Conservation (phyloP, 2,329 filamentous ascomycete species). For the Diaporthe eres region DNA sequence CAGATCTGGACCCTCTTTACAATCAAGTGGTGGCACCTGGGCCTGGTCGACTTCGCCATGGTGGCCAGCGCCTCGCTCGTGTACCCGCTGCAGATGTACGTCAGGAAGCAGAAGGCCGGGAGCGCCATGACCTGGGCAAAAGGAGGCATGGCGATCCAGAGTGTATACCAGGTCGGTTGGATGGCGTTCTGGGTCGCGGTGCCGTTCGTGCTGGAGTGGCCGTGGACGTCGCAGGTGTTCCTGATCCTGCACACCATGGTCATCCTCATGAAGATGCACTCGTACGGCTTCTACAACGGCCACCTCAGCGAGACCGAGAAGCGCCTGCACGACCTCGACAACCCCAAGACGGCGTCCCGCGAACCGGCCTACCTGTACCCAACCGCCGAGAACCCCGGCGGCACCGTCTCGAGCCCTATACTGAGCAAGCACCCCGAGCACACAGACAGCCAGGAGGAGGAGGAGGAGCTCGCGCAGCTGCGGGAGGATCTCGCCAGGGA, state of each 20-base stretch:
- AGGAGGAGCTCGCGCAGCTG: slow-evolving; percentile 74
- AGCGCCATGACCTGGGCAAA: slow-evolving; percentile 78
- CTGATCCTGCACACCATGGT: slow-evolving; percentile 91
- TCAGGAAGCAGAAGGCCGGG: slow-evolving; percentile 66
- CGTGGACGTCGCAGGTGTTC: slow-evolving; percentile 98
- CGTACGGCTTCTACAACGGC: slow-evolving; percentile 97
- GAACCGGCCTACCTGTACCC: slow-evolving; percentile 84
- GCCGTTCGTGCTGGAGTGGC: slow-evolving; percentile 90
- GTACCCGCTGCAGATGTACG: slow-evolving; percentile 80
- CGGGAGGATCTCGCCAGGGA: slow-evolving; percentile 91
- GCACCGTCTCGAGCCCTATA: slow-evolving; percentile 52
- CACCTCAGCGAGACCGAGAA: slow-evolving; percentile 91
- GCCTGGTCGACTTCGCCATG: slow-evolving; percentile 87
- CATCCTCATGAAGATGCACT: slow-evolving; percentile 99
- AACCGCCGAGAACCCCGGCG: slow-evolving; percentile 68
- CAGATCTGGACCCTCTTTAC: slow-evolving; percentile 92
- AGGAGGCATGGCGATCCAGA: slow-evolving; percentile 87
- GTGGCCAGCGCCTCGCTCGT: slow-evolving; percentile 80
- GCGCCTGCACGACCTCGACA: slow-evolving; percentile 83
- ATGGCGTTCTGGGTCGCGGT: slow-evolving; percentile 85
- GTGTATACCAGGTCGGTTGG: slow-evolving; percentile 85
- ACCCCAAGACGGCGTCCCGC: slow-evolving; percentile 77
- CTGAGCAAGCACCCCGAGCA: slow-evolving; percentile 35
- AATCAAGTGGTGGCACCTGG: slow-evolving; percentile 89
- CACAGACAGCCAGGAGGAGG: slow-evolving; percentile 45